Conservation (phyloP, 2,329 filamentous ascomycete species). For the Sarocladiaceae sp. region DNA sequence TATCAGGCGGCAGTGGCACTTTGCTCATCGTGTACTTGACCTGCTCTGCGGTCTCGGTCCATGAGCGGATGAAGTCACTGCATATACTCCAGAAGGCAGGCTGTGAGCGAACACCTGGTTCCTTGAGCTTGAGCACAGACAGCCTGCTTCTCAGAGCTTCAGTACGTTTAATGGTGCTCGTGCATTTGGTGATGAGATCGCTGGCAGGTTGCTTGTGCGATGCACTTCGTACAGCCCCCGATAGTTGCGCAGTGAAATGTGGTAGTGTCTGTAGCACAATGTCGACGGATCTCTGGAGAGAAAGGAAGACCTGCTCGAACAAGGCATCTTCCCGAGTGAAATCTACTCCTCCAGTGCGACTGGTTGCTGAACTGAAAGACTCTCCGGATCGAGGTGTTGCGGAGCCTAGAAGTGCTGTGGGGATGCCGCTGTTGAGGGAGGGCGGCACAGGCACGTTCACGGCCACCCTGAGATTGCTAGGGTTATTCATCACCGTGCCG, state of each 20-base stretch:
- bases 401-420: slow-evolving; percentile 48
- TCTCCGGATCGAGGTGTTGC: slow-evolving; percentile 27
- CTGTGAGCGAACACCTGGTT: slow-evolving; percentile 65
- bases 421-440: slow-evolving; percentile 47
- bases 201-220: slow-evolving; percentile 62
- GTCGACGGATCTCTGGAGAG: slow-evolving; percentile 67
- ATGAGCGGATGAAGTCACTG: slow-evolving; percentile 66
- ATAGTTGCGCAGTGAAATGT: slow-evolving; percentile 60
- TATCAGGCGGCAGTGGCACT: slow-evolving; percentile 55
- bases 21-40: slow-evolving; percentile 50
- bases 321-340: slow-evolving; percentile 69
- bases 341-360: slow-evolving; percentile 45
- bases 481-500: slow-evolving; percentile 33
- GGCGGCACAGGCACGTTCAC: slow-evolving; percentile 5
- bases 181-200: slow-evolving; percentile 64
- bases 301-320: slow-evolving; percentile 78
- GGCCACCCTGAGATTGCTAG: slow-evolving; percentile 39
- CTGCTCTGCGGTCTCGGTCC: slow-evolving; percentile 57
- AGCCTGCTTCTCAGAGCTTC: slow-evolving; percentile 67
- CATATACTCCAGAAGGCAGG: slow-evolving; percentile 62
- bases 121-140: slow-evolving; percentile 76
- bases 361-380: slow-evolving; percentile 59
- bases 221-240: slow-evolving; percentile 55
- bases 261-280: slow-evolving; percentile 68
- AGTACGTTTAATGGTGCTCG: slow-evolving; percentile 63